Base-by-base conservation (phyloP, 306 rosid genomes). In the Hippophae rhamnoides region DNA sequence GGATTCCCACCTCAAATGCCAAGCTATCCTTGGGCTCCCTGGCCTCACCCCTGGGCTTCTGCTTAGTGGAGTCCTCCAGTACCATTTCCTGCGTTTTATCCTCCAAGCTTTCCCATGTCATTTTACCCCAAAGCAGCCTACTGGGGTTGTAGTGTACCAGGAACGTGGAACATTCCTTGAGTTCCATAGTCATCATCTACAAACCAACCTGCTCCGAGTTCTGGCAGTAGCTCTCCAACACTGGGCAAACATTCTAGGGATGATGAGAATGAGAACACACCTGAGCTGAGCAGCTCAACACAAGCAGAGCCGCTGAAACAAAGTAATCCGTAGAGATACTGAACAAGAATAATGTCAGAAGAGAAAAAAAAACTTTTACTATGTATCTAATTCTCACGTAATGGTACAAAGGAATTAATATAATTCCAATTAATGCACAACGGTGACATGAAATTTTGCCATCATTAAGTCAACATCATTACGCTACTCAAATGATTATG, bases 161-260 rank as follows among this genome's bases (percentile, higher is more conserved):
- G 78, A 12, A 7, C 67, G 26, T 79, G 80, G 84, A 68, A 66
- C 69, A 26, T 74, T 47, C 80, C 84, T n/a, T 79, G 84, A 80
- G 45, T 75, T 71, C 73, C 78, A 13, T 75, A 42, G 13, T 73
- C 78, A 14, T 57, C 75, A 13, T 68, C 72, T 61, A 58, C 74
- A 13, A 67, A 50, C 57, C 71, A 61, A 2, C 13, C 62, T 10
- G 42, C 75, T 50, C 63, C 56, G 53, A 74, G 69, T 54, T 72
- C 76, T 42, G 67, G 70, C 49, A 74, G 78, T 1, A 79, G 71
- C 62, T 74, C 84, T 43, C 80, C 80, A 5, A 79, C 80, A 25
- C 58, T 79, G 69, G 84, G 80, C 49, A 79, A 79, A 68, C 84
- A 79, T 68, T 74, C 75, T 1, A 67, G 84, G 65, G 84, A 79